Evolutionary conservation across 139 green algal genomes (phyloP), one percentile per base, ranked within the genome.

Genomic region (Haematococcus sp.): DNA sequence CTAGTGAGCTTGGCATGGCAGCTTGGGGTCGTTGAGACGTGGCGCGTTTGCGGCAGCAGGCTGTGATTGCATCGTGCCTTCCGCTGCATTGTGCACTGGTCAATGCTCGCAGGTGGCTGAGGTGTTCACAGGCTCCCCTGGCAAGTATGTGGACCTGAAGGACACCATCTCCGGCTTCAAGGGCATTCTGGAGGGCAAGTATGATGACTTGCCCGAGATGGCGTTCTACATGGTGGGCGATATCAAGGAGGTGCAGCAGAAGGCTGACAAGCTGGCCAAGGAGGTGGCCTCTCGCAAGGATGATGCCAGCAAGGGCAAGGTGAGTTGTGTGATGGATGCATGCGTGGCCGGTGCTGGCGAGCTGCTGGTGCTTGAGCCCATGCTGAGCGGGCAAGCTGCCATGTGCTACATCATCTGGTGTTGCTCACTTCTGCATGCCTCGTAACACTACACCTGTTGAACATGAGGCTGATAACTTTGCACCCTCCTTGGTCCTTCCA

Each of bases 121-220:
- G 90, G 91, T 99, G 32, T 99, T 99, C 89, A 99, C 95, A 58
- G 94, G 94, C 80, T 93, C 92, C 40, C 94, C 95, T 58, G 94
- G 96, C 76, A 97, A 97, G 84, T 99, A 98, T 73, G 96, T 99
- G 63, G 85, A 93, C 68, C 89, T 99, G 16, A 91, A 93, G 78
- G 90, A 98, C 85, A 98, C 90, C 71, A 96, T 98, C 77, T 76
- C 72, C 19, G 95, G 90, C 68, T 99, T 99, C 89, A 94, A 92
- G 82, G 69, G 65, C 52, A 81, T 98, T 43, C 80, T 98, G 73
- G 89, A 90, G 15, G 94, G 94, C 85, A 96, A 98, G 86, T 98
- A 98, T 76, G 96, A 99, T 76, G 93, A 97, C 84, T 83, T 99
- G 25, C 95, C 95, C 17, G 95, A 99, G 90, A 96, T 96, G 91